A percentile compares a stretch with the other conserved stretches of the same genome.
These are phyloP conservation scores for Sclerotinia borealis DNA, from an alignment of 2,329 filamentous ascomycete genomes.

Conservation along the genomic window DNA sequence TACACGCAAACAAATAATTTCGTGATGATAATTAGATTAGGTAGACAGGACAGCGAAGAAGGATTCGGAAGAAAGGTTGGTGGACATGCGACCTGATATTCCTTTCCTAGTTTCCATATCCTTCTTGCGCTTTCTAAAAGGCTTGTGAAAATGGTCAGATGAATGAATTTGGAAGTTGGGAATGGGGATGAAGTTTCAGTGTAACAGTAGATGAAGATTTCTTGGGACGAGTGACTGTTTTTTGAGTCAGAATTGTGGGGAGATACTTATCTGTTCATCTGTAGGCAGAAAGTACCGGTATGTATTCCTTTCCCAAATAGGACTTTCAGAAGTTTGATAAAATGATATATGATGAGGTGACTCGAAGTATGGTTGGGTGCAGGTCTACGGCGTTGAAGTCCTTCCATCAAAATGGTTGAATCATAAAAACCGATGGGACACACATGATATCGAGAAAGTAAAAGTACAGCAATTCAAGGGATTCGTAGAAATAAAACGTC, in stretches of 20 bases:
- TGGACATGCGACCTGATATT: neutral
- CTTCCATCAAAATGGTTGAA: neutral
- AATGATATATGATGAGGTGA: neutral
- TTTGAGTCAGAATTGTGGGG: constrained; percentile 9
- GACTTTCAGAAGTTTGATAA: neutral
- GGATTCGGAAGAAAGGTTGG: neutral
- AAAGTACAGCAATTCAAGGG: neutral
- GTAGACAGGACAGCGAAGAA: neutral
- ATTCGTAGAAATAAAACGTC: neutral
- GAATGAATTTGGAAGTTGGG: neutral
- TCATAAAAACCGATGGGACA: neutral
- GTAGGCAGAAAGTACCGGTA: neutral
- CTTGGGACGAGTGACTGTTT: constrained; percentile 5
- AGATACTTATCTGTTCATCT: neutral
- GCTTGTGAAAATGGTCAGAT: constrained; percentile 1
- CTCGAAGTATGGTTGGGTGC: neutral
- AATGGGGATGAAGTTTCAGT: neutral
- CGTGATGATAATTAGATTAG: neutral
- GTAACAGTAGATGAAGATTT: neutral
- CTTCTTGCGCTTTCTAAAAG: neutral
- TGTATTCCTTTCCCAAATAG: neutral
- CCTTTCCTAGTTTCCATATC: neutral
- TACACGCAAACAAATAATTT: neutral
- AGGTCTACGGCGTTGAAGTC: neutral
- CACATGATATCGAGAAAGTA: neutral